phyloP scores from a whole-genome alignment of 1,139 yeast species.

The Magnusiomyces paraingens region DNA sequence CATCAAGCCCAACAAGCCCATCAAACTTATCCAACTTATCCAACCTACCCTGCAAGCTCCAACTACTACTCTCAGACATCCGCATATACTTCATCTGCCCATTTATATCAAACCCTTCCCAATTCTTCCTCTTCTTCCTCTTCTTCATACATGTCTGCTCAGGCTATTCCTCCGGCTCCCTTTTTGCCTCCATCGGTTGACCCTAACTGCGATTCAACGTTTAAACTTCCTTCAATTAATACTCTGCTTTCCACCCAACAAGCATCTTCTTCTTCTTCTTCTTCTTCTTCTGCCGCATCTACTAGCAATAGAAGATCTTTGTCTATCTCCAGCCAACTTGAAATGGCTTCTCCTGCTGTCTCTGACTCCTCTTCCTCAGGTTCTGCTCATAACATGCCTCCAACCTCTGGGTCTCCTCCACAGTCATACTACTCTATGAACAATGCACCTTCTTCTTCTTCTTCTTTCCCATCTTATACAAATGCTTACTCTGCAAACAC shows the following conservation, averaged over 20 bases:
- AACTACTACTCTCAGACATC: too few species aligned
- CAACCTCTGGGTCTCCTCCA: neutral
- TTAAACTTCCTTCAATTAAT: slow-evolving; percentile 12
- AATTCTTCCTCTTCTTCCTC: too few species aligned
- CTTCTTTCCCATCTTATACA: neutral
- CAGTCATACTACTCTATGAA: neutral
- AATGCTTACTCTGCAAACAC: neutral
- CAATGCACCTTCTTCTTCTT: neutral
- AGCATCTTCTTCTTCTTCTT: slow-evolving; percentile 3
- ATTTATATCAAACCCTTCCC: too few species aligned
- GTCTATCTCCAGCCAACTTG: neutral
- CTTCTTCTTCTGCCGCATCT: slow-evolving; percentile 8
- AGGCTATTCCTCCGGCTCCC: too few species aligned
- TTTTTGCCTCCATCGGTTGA: too few species aligned
- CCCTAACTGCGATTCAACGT: too few species aligned
- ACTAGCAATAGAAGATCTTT: neutral
- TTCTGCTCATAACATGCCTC: neutral
- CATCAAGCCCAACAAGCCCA: too few species aligned
- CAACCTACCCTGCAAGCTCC: too few species aligned
- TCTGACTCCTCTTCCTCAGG: neutral
- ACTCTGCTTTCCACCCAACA: slow-evolving; percentile 7
- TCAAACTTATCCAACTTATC: too few species aligned
- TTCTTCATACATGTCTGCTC: too few species aligned
- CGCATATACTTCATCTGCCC: too few species aligned
- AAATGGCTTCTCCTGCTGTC: neutral